Evolutionary conservation across 192 early-diverging fungal genomes (phyloP).

Genomic region (Pilobolus umbonatus): DNA sequence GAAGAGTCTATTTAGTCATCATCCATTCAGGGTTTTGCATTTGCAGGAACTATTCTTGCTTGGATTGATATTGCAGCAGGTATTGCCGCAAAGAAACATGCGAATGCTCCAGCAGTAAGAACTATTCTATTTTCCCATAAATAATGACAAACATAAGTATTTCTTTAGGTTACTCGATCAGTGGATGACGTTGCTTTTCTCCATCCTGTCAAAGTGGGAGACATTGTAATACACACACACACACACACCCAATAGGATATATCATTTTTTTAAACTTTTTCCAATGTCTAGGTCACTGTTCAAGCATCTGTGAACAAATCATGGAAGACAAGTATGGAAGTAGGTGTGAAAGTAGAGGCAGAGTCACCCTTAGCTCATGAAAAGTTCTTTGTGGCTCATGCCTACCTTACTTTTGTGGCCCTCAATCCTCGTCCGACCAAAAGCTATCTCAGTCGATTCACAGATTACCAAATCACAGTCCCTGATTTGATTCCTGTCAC

Average conservation of each 20-base stretch:
- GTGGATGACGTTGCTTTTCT: conserved; percentile 71
- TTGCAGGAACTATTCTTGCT: conserved; percentile 45
- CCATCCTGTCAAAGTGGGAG: conserved; percentile 53
- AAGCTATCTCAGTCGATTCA: conserved; percentile 19
- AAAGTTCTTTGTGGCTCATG: conserved; percentile 55
- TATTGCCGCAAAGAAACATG: conserved; percentile 59
- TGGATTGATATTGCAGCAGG: conserved; percentile 70
- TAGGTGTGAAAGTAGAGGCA: conserved; percentile 60
- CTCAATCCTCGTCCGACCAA: conserved; percentile 27
- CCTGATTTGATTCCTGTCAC: conserved; percentile 50
- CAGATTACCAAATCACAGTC: conserved; percentile 30
- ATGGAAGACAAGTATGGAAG: conserved; percentile 72
- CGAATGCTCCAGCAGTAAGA: conserved; percentile 46
- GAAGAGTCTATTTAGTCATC: background rate
- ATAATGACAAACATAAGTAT: background rate
- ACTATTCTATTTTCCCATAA: background rate
- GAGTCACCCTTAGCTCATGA: conserved; percentile 57
- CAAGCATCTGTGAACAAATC: conserved; percentile 61
- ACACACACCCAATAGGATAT: no score
- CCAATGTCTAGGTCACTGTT: conserved; percentile 40
- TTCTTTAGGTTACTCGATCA: conserved; percentile 61
- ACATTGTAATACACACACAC: no score
- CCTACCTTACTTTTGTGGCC: conserved; percentile 64
- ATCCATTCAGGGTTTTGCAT: conserved; percentile 28
- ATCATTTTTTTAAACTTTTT: background rate